phyloP scores from a whole-genome alignment of 2,329 filamentous ascomycete species.

The Diaporthe vexans region DNA sequence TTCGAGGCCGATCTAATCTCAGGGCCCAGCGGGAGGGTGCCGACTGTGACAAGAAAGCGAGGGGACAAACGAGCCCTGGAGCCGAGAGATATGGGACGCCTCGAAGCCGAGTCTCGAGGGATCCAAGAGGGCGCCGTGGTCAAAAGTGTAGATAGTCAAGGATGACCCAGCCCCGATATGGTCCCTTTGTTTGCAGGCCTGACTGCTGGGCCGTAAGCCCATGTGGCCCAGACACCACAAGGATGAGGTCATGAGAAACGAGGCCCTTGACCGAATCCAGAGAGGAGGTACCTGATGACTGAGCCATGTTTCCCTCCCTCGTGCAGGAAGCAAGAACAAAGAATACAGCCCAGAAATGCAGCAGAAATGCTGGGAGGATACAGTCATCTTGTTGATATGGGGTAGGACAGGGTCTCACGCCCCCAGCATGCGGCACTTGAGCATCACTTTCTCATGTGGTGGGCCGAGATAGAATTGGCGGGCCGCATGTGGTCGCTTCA shows the following conservation, averaged over 20 bases:
- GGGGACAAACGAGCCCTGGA: background rate
- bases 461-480: background rate
- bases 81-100: background rate
- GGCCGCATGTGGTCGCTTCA: slow-evolving; percentile 30
- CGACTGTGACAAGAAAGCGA: slow-evolving; percentile 16
- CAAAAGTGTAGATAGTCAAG: slow-evolving; percentile 35
- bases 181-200: slow-evolving; percentile 29
- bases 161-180: background rate
- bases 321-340: background rate
- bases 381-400: slow-evolving; percentile 25
- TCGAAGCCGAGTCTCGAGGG: slow-evolving; percentile 1
- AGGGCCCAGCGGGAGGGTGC: background rate
- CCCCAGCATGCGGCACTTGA: slow-evolving; percentile 20
- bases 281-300: slow-evolving; percentile 3
- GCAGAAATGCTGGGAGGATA: background rate
- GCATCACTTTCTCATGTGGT: slow-evolving; percentile 5
- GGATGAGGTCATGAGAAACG: slow-evolving; percentile 38
- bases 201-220: slow-evolving; percentile 27
- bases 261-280: background rate
- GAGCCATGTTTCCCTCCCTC: slow-evolving; percentile 24
- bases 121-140: background rate
- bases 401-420: slow-evolving; percentile 31
- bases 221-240: slow-evolving; percentile 33
- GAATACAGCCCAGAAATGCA: background rate
- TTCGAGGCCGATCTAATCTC: slow-evolving; percentile 23